phyloP scores from a whole-genome alignment of 768 basidiomycete species.

The Filobasidium floriforme region DNA sequence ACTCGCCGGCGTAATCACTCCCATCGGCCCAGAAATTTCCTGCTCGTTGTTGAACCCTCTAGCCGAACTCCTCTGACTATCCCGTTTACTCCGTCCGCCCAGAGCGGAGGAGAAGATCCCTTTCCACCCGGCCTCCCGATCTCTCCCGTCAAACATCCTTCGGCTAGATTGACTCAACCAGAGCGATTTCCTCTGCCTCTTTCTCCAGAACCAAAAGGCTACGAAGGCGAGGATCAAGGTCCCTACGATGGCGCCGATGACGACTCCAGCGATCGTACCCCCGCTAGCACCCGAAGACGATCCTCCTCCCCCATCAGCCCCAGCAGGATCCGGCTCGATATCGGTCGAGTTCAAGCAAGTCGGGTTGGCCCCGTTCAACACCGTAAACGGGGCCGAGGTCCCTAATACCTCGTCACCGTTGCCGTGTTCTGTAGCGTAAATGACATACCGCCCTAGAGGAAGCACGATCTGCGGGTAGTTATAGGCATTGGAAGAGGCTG shows the following conservation, averaged over 20 bases:
- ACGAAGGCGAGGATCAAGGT: conserved; percentile 3
- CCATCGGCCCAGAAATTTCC: neutral
- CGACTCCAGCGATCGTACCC: neutral
- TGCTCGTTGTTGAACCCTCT: conserved; percentile 4
- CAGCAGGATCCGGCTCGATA: neutral
- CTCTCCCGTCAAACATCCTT: conserved; percentile 3
- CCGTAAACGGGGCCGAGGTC: neutral
- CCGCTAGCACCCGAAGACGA: neutral
- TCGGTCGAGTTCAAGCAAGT: neutral
- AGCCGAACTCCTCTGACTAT: neutral
- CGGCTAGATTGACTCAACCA: neutral
- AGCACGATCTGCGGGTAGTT: neutral
- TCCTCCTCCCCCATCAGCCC: neutral
- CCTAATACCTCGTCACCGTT: neutral
- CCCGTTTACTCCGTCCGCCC: neutral
- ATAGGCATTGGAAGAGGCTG: conserved; percentile 1
- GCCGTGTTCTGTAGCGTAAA: neutral
- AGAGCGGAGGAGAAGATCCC: neutral
- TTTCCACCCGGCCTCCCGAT: neutral
- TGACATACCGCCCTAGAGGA: neutral
- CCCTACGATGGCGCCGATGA: neutral
- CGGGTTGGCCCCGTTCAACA: neutral
- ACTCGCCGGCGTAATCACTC: neutral
- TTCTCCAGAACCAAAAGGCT: conserved; percentile 9
- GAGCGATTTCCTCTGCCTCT: conserved; percentile 4